Evolutionary conservation across 2,329 filamentous ascomycete genomes (phyloP), one percentile per base, ranked within the genome.

Genomic region (Arachnomyces sp.): DNA sequence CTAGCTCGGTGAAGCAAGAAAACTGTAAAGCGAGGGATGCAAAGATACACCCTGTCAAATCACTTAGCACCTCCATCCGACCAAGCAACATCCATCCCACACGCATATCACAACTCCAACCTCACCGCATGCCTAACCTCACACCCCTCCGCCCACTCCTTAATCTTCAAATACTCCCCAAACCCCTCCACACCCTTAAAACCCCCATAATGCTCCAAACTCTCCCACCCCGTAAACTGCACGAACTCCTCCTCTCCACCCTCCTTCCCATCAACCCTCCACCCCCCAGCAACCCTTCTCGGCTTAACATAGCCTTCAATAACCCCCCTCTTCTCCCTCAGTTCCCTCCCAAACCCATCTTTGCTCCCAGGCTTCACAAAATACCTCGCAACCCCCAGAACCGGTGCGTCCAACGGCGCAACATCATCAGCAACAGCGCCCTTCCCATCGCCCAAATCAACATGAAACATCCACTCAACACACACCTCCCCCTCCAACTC

Each of bases 391-490:
- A 70, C 58, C 2, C 52, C 55, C 9, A 63, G 43, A 1, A 62
- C 44, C 1, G 55, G 49, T 16, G 55, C 52, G 20, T 53, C 20
- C 29, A 63, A 34, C 1, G 60, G 58, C 1, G 61, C 50, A 7
- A 46, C 45, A 3, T 4, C 7, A 14, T 31, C 31, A 17, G 9
- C 15, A n/a, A 13, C n/a, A n/a, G n/a, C n/a, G n/a, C n/a, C 40
- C 3, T 43, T 31, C 9, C 31, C 31, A 4, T 9, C 18, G 6
- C 29, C 36, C 14, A 58, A 46, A 36, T 66, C 61, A 13, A 71
- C 47, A 47, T 73, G 69, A 18, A 64, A 57, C 47, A 72, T 53
- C 60, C 62, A 68, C 7, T 61, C 56, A 4, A 71, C 59, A 12
- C 52, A 59, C 4, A 70, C n/a, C 12, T 58, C 49, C 4, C 57